A percentile compares a stretch with the other conserved stretches of the same genome.
Evolutionary conservation across 148 eudicot species (phyloP).

Genomic region (Drosera capensis): DNA sequence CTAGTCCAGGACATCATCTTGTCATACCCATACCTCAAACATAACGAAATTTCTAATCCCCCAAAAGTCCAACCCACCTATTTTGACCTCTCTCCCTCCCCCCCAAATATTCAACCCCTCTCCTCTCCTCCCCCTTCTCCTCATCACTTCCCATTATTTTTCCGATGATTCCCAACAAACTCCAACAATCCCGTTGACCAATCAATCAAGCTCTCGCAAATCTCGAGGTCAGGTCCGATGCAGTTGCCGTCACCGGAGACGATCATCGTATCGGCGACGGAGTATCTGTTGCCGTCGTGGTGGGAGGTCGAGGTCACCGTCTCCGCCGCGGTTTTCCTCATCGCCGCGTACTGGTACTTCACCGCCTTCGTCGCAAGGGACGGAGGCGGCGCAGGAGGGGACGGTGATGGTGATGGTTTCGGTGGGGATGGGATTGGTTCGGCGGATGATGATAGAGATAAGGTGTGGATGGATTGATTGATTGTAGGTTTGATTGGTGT

Average conservation of each 20-base stretch:
- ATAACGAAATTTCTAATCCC: no score
- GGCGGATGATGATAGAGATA: no score
- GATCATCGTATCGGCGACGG: slow-evolving; percentile 21
- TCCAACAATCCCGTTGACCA: no score
- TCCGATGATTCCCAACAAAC: background rate
- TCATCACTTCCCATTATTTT: background rate
- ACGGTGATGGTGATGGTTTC: slow-evolving; percentile 9
- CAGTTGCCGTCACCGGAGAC: slow-evolving; percentile 7
- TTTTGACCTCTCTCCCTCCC: slow-evolving; percentile 6
- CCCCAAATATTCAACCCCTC: background rate
- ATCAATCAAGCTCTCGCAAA: background rate
- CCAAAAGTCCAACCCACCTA: slow-evolving; percentile 8
- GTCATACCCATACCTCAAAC: no score
- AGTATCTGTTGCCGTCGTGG: slow-evolving; percentile 28
- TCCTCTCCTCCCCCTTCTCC: background rate
- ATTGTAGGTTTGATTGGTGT: no score
- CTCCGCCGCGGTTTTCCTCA: slow-evolving; percentile 26
- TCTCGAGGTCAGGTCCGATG: no score
- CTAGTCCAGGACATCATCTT: no score
- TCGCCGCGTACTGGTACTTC: slow-evolving; percentile 36
- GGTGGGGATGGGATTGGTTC: slow-evolving; percentile 9
- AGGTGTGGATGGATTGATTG: no score
- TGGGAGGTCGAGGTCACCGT: slow-evolving; percentile 46
- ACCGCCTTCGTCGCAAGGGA: slow-evolving; percentile 2
- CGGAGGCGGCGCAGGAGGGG: slow-evolving; percentile 6